phyloP scores from a whole-genome alignment of 78 protist genomes.

The Dictyostelium citrinum region DNA sequence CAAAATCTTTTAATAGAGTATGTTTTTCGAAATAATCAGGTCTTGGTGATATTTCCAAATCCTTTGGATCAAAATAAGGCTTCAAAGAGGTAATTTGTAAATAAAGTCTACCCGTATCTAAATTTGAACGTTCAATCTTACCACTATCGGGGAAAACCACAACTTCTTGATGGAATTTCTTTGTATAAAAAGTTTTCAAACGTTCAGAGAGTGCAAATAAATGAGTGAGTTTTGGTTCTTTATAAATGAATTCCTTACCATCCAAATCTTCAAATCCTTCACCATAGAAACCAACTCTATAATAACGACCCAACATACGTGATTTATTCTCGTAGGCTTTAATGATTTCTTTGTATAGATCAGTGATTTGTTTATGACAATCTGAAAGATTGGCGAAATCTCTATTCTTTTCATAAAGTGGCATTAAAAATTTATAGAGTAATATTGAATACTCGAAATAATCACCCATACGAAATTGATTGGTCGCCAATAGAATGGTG shows the following conservation, averaged over 20 bases:
- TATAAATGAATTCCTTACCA: slow-evolving; percentile 75
- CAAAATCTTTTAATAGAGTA: slow-evolving; percentile 37
- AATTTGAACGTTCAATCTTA: background rate
- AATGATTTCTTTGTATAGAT: slow-evolving; percentile 46
- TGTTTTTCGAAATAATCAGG: slow-evolving; percentile 39
- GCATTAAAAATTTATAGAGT: slow-evolving; percentile 39
- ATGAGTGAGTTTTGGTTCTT: slow-evolving; percentile 74
- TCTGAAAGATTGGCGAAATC: slow-evolving; percentile 11
- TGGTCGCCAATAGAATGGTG: background rate
- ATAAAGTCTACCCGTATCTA: slow-evolving; percentile 14
- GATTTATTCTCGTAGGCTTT: slow-evolving; percentile 35
- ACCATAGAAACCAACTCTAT: slow-evolving; percentile 82
- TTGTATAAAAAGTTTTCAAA: slow-evolving; percentile 29
- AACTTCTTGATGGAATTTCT: slow-evolving; percentile 16
- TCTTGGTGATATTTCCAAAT: background rate
- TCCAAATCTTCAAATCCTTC: slow-evolving; percentile 39
- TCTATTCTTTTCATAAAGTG: slow-evolving; percentile 9
- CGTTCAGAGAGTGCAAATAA: slow-evolving; percentile 47
- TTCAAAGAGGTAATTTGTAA: slow-evolving; percentile 59
- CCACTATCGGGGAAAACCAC: slow-evolving; percentile 55
- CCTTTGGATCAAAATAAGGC: slow-evolving; percentile 31
- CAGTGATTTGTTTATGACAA: slow-evolving; percentile 29
- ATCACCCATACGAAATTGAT: slow-evolving; percentile 40
- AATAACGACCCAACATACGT: slow-evolving; percentile 56
- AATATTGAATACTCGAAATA: slow-evolving; percentile 39